These are phyloP conservation scores for Pyrenophora tritici-repentis DNA, from an alignment of 2,329 filamentous ascomycete species.

Conservation along the genomic window DNA sequence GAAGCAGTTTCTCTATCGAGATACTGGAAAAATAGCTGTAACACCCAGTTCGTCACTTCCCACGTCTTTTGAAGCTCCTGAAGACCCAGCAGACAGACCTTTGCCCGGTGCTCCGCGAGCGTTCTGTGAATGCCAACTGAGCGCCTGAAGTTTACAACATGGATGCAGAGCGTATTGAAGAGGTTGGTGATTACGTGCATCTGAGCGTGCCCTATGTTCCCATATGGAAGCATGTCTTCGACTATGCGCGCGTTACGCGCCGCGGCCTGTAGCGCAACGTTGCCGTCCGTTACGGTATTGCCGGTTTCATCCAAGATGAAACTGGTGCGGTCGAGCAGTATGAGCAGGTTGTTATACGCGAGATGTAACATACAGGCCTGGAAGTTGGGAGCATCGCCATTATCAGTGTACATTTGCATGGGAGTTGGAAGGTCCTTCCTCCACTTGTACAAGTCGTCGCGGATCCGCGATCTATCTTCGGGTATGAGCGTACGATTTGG, in stretches of 20 bases:
- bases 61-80: constrained; percentile 57
- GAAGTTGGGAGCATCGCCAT: constrained; percentile 43
- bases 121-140: constrained; percentile 48
- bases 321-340: constrained; percentile 52
- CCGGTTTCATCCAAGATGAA: constrained; percentile 47
- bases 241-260: constrained; percentile 54
- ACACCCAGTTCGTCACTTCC: constrained; percentile 56
- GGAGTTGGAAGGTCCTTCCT: constrained; percentile 45
- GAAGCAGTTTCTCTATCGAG: constrained; percentile 53
- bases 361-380: constrained; percentile 50
- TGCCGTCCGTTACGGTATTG: constrained; percentile 45
- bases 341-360: constrained; percentile 55
- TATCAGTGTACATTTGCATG: constrained; percentile 43
- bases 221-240: constrained; percentile 54
- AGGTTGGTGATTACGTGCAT: constrained; percentile 56
- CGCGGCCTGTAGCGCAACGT: constrained; percentile 53
- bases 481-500: constrained; percentile 27
- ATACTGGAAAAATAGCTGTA: constrained; percentile 57
- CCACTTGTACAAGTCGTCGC: constrained; percentile 48
- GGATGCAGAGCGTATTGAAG: constrained; percentile 56
- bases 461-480: constrained; percentile 24
- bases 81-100: constrained; percentile 55
- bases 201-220: constrained; percentile 52
- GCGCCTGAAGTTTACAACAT: constrained; percentile 52
- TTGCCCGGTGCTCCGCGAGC: constrained; percentile 56